phyloP scores from a whole-genome alignment of 169 alveolate species.

The Cardiosporidium cionae region DNA sequence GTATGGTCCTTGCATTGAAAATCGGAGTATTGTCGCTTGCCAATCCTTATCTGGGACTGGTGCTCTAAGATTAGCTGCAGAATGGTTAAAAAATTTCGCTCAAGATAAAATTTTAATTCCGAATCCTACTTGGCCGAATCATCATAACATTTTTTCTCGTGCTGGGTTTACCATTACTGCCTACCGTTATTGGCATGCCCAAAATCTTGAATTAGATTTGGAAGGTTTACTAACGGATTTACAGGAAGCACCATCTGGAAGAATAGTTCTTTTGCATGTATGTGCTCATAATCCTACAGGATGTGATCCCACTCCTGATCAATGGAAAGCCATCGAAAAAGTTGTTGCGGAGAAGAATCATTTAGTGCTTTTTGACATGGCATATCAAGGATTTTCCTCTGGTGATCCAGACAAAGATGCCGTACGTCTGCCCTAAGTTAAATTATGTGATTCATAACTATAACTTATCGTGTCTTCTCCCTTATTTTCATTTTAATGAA shows the following conservation, averaged over 20 bases:
- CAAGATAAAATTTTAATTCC: slow-evolving; percentile 48
- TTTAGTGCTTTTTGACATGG: slow-evolving; percentile 67
- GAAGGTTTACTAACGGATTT: slow-evolving; percentile 54
- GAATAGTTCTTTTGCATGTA: slow-evolving; percentile 70
- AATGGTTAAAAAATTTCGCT: slow-evolving; percentile 33
- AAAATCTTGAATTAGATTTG: slow-evolving; percentile 48
- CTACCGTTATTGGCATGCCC: slow-evolving; percentile 67
- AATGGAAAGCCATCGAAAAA: slow-evolving; percentile 64
- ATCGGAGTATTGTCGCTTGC: not conserved
- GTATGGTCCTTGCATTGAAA: not conserved
- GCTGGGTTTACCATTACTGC: slow-evolving; percentile 56
- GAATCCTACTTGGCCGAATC: slow-evolving; percentile 84
- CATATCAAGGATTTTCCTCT: slow-evolving; percentile 83
- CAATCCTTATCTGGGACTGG: slow-evolving; percentile 82
- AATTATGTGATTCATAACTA: too few relatives aligned
- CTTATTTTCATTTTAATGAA: too few relatives aligned
- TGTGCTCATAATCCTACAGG: slow-evolving; percentile 92
- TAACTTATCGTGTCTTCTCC: too few relatives aligned
- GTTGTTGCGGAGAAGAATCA: slow-evolving; percentile 46
- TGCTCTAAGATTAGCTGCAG: slow-evolving; percentile 67
- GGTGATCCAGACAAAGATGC: slow-evolving; percentile 74
- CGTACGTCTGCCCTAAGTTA: slow-evolving; percentile 50
- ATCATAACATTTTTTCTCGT: slow-evolving; percentile 54
- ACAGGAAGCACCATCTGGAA: slow-evolving; percentile 46
- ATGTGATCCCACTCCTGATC: slow-evolving; percentile 18